phyloP scores from a whole-genome alignment of 2,329 filamentous ascomycete genomes.

The Sclerotinia glacialis region DNA sequence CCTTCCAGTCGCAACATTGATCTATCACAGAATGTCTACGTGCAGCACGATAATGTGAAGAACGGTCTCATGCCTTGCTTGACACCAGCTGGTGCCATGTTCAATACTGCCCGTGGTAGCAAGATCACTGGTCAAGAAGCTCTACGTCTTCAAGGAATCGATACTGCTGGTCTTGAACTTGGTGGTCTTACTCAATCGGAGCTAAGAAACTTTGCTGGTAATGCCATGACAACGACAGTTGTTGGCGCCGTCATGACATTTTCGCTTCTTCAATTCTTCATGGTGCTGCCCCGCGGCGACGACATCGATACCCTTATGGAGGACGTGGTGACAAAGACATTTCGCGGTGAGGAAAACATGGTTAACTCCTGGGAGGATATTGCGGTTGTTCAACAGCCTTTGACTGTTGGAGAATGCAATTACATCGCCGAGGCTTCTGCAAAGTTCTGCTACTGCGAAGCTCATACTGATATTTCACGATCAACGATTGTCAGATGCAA shows the following conservation, averaged over 20 bases:
- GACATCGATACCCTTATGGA: slow-evolving; percentile 19
- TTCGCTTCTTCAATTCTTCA: slow-evolving; percentile 39
- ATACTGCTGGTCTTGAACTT: slow-evolving; percentile 59
- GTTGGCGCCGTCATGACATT: slow-evolving; percentile 63
- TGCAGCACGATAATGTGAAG: slow-evolving; percentile 47
- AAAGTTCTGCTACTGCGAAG: slow-evolving; percentile 58
- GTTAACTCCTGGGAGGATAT: not conserved
- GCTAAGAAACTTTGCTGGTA: slow-evolving; percentile 69
- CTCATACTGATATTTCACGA: slow-evolving; percentile 42
- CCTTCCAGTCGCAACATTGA: slow-evolving; percentile 54
- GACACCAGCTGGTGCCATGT: slow-evolving; percentile 63
- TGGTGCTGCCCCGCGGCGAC: slow-evolving; percentile 1
- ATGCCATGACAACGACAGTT: slow-evolving; percentile 75
- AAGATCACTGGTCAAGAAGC: slow-evolving; percentile 61
- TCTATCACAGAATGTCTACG: slow-evolving; percentile 70
- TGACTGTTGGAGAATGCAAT: slow-evolving; percentile 26
- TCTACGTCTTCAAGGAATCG: slow-evolving; percentile 66
- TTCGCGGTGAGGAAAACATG: slow-evolving; percentile 4
- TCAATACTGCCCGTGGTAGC: slow-evolving; percentile 58
- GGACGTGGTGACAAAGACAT: not conserved
- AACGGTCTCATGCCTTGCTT: slow-evolving; percentile 65
- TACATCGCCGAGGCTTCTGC: slow-evolving; percentile 39
- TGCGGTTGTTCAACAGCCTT: slow-evolving; percentile 16
- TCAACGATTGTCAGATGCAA: slow-evolving; percentile 47
- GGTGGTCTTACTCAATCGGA: slow-evolving; percentile 60